Evolutionary conservation across 2,329 filamentous ascomycete species (phyloP).

Genomic region (Hysterium pulicare): DNA sequence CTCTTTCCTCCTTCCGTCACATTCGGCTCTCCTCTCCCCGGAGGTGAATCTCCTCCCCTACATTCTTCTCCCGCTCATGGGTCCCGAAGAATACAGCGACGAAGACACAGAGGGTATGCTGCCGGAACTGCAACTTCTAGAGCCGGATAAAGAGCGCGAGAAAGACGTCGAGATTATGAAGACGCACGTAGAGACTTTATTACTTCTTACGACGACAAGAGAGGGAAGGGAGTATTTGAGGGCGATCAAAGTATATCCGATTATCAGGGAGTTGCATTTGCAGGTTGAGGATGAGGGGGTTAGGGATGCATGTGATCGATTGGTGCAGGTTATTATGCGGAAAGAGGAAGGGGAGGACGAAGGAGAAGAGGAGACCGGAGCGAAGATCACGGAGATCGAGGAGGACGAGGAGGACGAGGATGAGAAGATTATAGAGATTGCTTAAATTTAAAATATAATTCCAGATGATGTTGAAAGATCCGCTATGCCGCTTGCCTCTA

Average conservation of each 20-base stretch:
- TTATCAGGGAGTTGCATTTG: constrained; percentile 81
- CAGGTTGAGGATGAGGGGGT: constrained; percentile 76
- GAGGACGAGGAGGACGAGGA: constrained; percentile 18
- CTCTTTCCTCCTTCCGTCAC: constrained; percentile 74
- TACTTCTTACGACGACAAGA: constrained; percentile 75
- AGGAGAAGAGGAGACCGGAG: constrained; percentile 26
- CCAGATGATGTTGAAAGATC: neutral
- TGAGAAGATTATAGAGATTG: constrained; percentile 35
- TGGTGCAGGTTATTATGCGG: constrained; percentile 85
- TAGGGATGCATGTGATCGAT: constrained; percentile 76
- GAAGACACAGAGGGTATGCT: constrained; percentile 86
- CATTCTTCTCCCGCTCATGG: constrained; percentile 81
- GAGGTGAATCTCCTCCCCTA: constrained; percentile 83
- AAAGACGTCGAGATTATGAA: constrained; percentile 70
- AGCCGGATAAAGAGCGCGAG: constrained; percentile 86
- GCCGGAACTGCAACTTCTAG: constrained; percentile 82
- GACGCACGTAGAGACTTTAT: constrained; percentile 84
- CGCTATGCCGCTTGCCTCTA: neutral
- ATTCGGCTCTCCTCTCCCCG: constrained; percentile 66
- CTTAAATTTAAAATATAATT: neutral
- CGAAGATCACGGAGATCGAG: constrained; percentile 13
- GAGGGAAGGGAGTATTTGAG: constrained; percentile 73
- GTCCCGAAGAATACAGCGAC: constrained; percentile 80
- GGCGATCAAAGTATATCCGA: constrained; percentile 77
- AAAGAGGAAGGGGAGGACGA: constrained; percentile 64